phyloP scores from a whole-genome alignment of 306 rosid genomes.

The Dalbergia cochinchinensis region DNA sequence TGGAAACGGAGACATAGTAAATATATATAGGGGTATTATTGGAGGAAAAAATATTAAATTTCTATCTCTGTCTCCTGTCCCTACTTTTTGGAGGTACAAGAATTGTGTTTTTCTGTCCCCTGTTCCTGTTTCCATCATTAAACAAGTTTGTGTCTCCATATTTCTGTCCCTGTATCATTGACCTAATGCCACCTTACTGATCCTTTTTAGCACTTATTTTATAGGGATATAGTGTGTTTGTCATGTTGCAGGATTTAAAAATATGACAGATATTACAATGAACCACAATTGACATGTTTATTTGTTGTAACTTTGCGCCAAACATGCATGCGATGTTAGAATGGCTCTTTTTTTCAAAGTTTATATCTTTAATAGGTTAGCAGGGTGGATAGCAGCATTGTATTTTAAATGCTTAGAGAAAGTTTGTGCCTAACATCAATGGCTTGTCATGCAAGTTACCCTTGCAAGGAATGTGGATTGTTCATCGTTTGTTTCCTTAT shows the following conservation, averaged over 20 bases:
- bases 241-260: conserved; percentile 7
- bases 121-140: too few species aligned
- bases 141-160: too few species aligned
- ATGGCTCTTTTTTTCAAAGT: background rate
- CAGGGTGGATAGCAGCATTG: background rate
- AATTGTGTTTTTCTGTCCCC: too few species aligned
- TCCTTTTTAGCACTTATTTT: background rate
- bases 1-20: too few species aligned
- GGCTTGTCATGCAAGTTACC: background rate
- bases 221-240: background rate
- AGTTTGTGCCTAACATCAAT: background rate
- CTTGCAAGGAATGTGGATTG: conserved; percentile 16
- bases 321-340: background rate
- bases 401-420: background rate
- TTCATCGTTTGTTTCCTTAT: background rate
- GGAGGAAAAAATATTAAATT: too few species aligned
- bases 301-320: conserved; percentile 10
- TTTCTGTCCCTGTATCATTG: too few species aligned
- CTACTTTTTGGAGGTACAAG: too few species aligned
- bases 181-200: too few species aligned
- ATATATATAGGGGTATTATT: too few species aligned
- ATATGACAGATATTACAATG: background rate
- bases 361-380: background rate
- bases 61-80: too few species aligned
- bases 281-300: conserved; percentile 4